Conservation (phyloP, 225 moss, liverwort and hornwort species). For the Lunularia cruciata region DNA sequence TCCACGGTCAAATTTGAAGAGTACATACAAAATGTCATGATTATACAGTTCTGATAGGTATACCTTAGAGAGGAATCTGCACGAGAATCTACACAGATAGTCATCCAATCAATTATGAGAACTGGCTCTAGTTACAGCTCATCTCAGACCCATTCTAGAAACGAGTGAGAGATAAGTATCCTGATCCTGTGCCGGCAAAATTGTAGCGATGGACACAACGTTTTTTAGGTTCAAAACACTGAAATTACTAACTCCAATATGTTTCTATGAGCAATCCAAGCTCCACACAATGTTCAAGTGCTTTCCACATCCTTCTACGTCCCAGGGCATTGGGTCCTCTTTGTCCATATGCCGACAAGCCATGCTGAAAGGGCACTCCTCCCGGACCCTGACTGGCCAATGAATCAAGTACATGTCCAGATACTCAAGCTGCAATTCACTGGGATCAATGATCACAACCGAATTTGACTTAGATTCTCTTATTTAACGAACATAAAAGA, state of each 20-base stretch:
- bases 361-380: constrained; percentile 15
- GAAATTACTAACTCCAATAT: constrained; percentile 59
- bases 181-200: constrained; percentile 41
- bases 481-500: background rate
- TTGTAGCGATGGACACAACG: constrained; percentile 37
- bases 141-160: too few relatives aligned
- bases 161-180: constrained; percentile 10
- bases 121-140: too few relatives aligned
- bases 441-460: background rate
- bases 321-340: constrained; percentile 35
- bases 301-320: constrained; percentile 50
- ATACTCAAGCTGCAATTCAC: constrained; percentile 27
- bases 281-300: constrained; percentile 42
- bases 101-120: too few relatives aligned
- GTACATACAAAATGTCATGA: too few relatives aligned
- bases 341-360: constrained; percentile 15
- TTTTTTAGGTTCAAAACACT: constrained; percentile 20
- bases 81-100: too few relatives aligned
- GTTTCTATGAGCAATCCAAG: constrained; percentile 36
- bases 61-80: too few relatives aligned
- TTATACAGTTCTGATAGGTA: too few relatives aligned
- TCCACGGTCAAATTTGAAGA: too few relatives aligned
- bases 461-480: too few relatives aligned
- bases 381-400: constrained; percentile 36
- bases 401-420: constrained; percentile 43